A percentile compares a stretch with the other conserved stretches of the same genome.
Conservation (phyloP, 2,329 filamentous ascomycete species). For the Neofusicoccum laricinum region DNA sequence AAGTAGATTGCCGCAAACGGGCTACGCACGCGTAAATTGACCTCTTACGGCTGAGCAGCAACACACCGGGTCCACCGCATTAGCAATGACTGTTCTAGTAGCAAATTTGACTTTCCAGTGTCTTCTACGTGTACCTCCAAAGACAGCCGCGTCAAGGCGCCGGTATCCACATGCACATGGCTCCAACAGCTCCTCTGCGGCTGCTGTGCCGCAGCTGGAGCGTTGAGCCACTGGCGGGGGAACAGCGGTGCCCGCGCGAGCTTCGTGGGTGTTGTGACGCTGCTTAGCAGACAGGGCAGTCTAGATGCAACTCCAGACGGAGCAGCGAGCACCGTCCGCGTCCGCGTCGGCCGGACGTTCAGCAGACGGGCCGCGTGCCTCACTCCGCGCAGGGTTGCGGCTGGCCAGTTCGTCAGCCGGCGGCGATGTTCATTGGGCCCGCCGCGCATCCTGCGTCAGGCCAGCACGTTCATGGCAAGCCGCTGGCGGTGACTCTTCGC, state of each 20-base stretch:
- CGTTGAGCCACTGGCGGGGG: background rate
- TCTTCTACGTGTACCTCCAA: background rate
- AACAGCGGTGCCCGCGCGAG: background rate
- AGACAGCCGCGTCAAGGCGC: background rate
- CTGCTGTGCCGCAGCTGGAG: background rate
- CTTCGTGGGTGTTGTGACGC: background rate
- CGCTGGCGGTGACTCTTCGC: slow-evolving; percentile 10
- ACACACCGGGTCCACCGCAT: background rate
- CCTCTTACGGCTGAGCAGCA: background rate
- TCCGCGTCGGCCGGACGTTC: background rate
- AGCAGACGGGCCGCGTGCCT: background rate
- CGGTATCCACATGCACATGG: background rate
- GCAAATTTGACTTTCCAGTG: background rate
- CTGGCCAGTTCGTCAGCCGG: background rate
- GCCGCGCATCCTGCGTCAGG: background rate
- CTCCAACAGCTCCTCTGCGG: background rate
- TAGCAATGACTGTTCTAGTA: background rate
- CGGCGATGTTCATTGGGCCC: background rate
- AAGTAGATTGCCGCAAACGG: background rate
- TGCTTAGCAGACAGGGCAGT: background rate
- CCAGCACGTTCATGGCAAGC: background rate
- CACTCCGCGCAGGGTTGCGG: background rate
- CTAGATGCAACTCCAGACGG: background rate
- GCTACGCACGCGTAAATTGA: background rate
- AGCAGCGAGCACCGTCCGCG: background rate